A percentile compares a stretch with the other conserved stretches of the same genome.
phyloP scores from a whole-genome alignment of 139 green algal species.

The Deuterostichococcus epilithicus region DNA sequence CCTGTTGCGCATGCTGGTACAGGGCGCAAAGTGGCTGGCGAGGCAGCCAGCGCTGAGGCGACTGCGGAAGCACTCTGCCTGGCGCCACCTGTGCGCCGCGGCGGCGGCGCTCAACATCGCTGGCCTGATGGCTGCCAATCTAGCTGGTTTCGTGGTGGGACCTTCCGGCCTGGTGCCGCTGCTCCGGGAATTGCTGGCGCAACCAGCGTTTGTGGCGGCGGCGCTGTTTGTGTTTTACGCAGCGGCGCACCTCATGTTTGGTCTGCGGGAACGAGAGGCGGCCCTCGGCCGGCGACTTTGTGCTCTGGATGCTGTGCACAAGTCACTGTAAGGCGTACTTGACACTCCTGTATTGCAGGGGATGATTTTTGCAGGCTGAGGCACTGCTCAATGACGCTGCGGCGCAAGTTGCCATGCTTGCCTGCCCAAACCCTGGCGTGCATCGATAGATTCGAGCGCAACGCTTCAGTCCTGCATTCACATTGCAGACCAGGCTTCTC shows the following conservation, averaged over 20 bases:
- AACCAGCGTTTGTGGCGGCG: slow-evolving; percentile 31
- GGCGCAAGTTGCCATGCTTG: too few species aligned
- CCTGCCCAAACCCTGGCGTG: too few species aligned
- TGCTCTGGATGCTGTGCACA: not conserved
- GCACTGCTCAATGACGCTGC: too few species aligned
- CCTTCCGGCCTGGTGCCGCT: slow-evolving; percentile 11
- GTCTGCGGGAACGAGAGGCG: slow-evolving; percentile 34
- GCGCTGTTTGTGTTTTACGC: slow-evolving; percentile 59
- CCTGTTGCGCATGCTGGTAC: not conserved
- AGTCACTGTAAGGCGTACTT: not conserved
- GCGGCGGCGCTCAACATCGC: slow-evolving; percentile 61
- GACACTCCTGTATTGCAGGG: too few species aligned
- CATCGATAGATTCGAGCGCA: too few species aligned
- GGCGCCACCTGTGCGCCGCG: slow-evolving; percentile 34
- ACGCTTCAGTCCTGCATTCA: too few species aligned
- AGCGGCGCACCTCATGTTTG: slow-evolving; percentile 76
- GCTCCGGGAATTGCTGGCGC: slow-evolving; percentile 37
- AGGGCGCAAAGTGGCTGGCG: slow-evolving; percentile 6
- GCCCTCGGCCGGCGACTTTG: not conserved
- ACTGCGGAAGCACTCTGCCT: slow-evolving; percentile 17
- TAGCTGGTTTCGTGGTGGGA: slow-evolving; percentile 76
- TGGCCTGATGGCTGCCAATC: slow-evolving; percentile 75
- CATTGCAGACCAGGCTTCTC: too few species aligned
- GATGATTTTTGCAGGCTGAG: too few species aligned
- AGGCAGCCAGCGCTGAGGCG: not conserved